Evolutionary conservation across 2,329 filamentous ascomycete genomes (phyloP).

Genomic region (Epichloe gansuensis): DNA sequence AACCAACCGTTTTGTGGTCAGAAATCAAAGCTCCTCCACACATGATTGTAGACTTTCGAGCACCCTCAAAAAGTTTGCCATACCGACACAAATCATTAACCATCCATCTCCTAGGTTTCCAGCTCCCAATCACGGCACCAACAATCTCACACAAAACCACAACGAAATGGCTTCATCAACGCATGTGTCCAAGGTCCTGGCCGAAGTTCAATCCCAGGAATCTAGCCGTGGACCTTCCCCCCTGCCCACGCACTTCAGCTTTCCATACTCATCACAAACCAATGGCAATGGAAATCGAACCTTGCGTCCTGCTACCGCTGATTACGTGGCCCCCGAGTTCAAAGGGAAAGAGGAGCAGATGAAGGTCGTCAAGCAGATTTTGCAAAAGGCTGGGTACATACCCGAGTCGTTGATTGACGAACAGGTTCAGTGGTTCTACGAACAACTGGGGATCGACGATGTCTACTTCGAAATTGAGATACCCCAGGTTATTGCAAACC

Average conservation of each 20-base stretch:
- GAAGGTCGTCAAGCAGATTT: constrained; percentile 68
- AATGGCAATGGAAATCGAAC: constrained; percentile 55
- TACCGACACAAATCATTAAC: background rate
- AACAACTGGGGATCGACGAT: constrained; percentile 93
- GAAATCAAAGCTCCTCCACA: background rate
- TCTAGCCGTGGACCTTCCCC: constrained; percentile 61
- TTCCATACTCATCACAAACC: constrained; percentile 42
- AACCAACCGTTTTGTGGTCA: background rate
- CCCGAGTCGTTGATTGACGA: constrained; percentile 69
- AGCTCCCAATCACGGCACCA: background rate
- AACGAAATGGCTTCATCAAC: constrained; percentile 18
- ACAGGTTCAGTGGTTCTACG: constrained; percentile 94
- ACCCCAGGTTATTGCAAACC: constrained; percentile 75
- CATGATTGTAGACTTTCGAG: background rate
- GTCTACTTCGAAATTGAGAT: constrained; percentile 93
- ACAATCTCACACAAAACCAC: background rate
- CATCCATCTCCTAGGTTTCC: background rate
- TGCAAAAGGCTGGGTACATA: constrained; percentile 73
- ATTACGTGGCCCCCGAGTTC: constrained; percentile 90
- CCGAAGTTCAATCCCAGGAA: constrained; percentile 27
- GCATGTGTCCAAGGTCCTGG: constrained; percentile 28
- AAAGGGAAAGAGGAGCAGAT: constrained; percentile 88
- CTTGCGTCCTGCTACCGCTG: constrained; percentile 77
- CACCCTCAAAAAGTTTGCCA: no score
- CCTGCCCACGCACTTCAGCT: constrained; percentile 77